Evolutionary conservation across 2,329 filamentous ascomycete genomes (phyloP).

Genomic region (Cadophora sp.): DNA sequence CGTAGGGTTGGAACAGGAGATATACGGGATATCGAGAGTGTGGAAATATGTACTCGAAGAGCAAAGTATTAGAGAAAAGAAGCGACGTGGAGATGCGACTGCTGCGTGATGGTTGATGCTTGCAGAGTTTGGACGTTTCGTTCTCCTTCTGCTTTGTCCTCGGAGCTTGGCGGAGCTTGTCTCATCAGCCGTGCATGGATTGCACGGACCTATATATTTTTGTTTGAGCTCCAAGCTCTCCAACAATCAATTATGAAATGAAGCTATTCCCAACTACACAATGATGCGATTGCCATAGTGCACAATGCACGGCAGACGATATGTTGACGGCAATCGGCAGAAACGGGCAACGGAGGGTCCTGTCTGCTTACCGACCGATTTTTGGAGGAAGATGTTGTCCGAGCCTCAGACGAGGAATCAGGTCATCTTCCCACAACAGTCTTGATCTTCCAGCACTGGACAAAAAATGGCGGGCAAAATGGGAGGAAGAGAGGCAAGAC

Average conservation of each 20-base stretch:
- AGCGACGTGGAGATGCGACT: neutral
- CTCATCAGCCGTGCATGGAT: slow-evolving; percentile 11
- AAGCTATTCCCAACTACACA: slow-evolving; percentile 16
- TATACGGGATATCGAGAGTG: neutral
- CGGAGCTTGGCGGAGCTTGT: slow-evolving; percentile 16
- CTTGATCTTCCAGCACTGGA: slow-evolving; percentile 38
- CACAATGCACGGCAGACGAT: slow-evolving; percentile 24
- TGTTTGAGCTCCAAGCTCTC: slow-evolving; percentile 16
- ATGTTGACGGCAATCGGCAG: slow-evolving; percentile 26
- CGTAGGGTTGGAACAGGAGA: neutral
- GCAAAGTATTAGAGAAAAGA: neutral
- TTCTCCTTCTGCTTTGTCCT: neutral
- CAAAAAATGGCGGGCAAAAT: slow-evolving; percentile 40
- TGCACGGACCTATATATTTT: slow-evolving; percentile 9
- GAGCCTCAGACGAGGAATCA: neutral
- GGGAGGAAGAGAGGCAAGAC: slow-evolving; percentile 19
- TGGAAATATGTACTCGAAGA: slow-evolving; percentile 14
- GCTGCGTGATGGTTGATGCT: slow-evolving; percentile 9
- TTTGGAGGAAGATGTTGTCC: neutral
- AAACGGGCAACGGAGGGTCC: slow-evolving; percentile 19
- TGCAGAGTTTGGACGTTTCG: slow-evolving; percentile 6
- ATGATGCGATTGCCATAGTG: slow-evolving; percentile 32
- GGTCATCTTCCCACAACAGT: neutral
- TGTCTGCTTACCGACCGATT: neutral
- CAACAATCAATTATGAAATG: neutral